These are phyloP conservation scores for Cyclotella choctawhatcheeana DNA, from an alignment of 108 stramenopile genomes.

Conservation along the genomic window DNA sequence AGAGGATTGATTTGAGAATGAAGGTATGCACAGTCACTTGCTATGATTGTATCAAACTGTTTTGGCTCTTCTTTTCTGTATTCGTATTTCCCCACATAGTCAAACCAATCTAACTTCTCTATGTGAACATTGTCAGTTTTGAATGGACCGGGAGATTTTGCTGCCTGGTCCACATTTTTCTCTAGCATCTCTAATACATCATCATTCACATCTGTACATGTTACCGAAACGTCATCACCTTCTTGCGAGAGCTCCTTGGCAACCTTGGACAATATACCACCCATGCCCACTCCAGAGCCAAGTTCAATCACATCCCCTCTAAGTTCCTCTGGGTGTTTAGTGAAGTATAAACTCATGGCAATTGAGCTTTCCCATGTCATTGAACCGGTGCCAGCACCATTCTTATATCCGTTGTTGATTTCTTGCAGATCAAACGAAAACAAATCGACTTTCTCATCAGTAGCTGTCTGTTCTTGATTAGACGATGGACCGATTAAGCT, in stretches of 20 bases:
- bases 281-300: constrained; percentile 65
- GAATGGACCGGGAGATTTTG: constrained; percentile 4
- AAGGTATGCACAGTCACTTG: constrained; percentile 67
- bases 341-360: constrained; percentile 62
- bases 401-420: constrained; percentile 44
- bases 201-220: constrained; percentile 59
- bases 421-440: constrained; percentile 59
- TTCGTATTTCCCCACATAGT: constrained; percentile 14
- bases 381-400: constrained; percentile 58
- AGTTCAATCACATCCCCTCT: constrained; percentile 62
- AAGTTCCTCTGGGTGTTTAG: constrained; percentile 41
- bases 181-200: constrained; percentile 58
- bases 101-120: constrained; percentile 54
- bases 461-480: neutral
- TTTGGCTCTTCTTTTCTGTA: neutral
- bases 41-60: constrained; percentile 66
- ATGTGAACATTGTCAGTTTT: constrained; percentile 31
- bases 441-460: neutral
- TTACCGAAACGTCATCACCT: constrained; percentile 23
- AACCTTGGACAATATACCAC: constrained; percentile 37
- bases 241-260: constrained; percentile 24
- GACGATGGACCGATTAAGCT: constrained; percentile 24
- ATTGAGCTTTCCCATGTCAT: constrained; percentile 75
- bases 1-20: constrained; percentile 24
- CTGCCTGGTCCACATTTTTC: constrained; percentile 41